A percentile compares a stretch with the other conserved stretches of the same genome.
Evolutionary conservation across 2,329 filamentous ascomycete genomes (phyloP).

Genomic region (Aspergillus candidus): DNA sequence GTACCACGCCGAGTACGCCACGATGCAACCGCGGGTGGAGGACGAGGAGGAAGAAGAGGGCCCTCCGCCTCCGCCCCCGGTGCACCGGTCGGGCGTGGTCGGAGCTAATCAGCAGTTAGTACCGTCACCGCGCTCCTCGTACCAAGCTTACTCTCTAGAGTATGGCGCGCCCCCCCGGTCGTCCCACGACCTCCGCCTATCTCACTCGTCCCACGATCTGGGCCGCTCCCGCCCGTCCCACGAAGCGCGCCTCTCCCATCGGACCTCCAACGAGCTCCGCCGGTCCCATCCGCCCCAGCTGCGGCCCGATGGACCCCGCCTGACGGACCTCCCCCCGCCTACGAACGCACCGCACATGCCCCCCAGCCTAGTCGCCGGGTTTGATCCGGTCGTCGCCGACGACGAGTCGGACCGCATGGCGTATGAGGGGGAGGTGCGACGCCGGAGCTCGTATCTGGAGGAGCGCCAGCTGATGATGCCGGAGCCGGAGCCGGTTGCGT

Average conservation of each 20-base stretch:
- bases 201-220: constrained; percentile 23
- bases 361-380: constrained; percentile 38
- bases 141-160: constrained; percentile 26
- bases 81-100: constrained; percentile 29
- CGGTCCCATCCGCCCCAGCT: constrained; percentile 21
- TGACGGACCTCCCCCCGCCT: constrained; percentile 21
- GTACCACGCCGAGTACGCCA: constrained; percentile 35
- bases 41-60: constrained; percentile 37
- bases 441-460: constrained; percentile 23
- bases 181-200: constrained; percentile 17
- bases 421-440: constrained; percentile 22
- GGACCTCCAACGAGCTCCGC: constrained; percentile 17
- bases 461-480: constrained; percentile 23
- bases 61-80: constrained; percentile 32
- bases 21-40: constrained; percentile 45
- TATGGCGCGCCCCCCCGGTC: constrained; percentile 15
- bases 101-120: constrained; percentile 22
- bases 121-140: constrained; percentile 18
- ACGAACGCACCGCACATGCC: constrained; percentile 30
- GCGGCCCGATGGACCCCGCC: constrained; percentile 12
- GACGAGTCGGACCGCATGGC: constrained; percentile 24
- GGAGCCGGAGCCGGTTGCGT: constrained; percentile 15
- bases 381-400: constrained; percentile 28
- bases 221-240: constrained; percentile 21
- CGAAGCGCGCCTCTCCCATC: no score